phyloP scores from a whole-genome alignment of 2,329 filamentous ascomycete species.

The Neofusicoccum sp. region DNA sequence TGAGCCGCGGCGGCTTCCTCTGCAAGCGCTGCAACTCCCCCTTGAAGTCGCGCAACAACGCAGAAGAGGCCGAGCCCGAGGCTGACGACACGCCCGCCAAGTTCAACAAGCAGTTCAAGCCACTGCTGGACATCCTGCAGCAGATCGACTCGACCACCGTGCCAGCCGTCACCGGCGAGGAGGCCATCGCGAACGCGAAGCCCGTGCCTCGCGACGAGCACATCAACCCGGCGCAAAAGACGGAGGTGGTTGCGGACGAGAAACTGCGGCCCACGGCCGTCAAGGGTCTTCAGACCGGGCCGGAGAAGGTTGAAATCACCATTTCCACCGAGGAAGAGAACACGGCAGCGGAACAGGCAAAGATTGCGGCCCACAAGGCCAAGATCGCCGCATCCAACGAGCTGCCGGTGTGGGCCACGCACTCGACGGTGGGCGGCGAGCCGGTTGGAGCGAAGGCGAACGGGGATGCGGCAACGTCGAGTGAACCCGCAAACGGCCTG shows the following conservation, averaged over 20 bases:
- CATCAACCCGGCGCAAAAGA: slow-evolving; percentile 64
- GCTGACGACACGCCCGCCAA: slow-evolving; percentile 56
- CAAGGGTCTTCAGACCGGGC: slow-evolving; percentile 66
- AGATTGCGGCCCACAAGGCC: slow-evolving; percentile 66
- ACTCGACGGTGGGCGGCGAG: slow-evolving; percentile 67
- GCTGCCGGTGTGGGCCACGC: slow-evolving; percentile 71
- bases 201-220: slow-evolving; percentile 68
- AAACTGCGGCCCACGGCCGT: slow-evolving; percentile 66
- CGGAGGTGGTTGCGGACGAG: slow-evolving; percentile 59
- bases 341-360: slow-evolving; percentile 67
- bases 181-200: slow-evolving; percentile 64
- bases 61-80: slow-evolving; percentile 51
- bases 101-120: slow-evolving; percentile 77
- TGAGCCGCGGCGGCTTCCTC: slow-evolving; percentile 66
- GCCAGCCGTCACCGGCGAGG: slow-evolving; percentile 72
- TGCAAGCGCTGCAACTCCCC: slow-evolving; percentile 76
- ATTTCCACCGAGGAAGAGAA: slow-evolving; percentile 69
- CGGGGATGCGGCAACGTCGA: slow-evolving; percentile 24
- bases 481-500: background rate
- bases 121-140: slow-evolving; percentile 74
- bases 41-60: slow-evolving; percentile 50
- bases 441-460: slow-evolving; percentile 6
- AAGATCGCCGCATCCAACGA: slow-evolving; percentile 69
- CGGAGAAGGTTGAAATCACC: slow-evolving; percentile 69
- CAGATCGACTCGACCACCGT: slow-evolving; percentile 75